These are phyloP conservation scores for Ustilago nuda DNA, from an alignment of 1,284 basidiomycete genomes.

Conservation along the genomic window DNA sequence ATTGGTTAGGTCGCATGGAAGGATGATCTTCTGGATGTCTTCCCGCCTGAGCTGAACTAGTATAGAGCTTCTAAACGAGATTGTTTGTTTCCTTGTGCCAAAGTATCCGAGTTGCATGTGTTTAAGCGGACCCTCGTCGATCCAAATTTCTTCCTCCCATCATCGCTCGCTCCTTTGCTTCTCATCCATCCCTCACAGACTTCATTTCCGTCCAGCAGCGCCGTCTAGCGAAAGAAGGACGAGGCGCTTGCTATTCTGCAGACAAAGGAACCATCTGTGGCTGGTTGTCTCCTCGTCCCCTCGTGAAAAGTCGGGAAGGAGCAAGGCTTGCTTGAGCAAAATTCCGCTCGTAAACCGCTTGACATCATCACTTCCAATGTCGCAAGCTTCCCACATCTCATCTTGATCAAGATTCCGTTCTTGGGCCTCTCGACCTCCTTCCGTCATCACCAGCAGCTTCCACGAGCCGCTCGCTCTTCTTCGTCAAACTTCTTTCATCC, in stretches of 20 bases:
- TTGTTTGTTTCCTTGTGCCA: background rate
- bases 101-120: conserved; percentile 2
- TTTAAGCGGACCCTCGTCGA: background rate
- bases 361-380: background rate
- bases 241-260: background rate
- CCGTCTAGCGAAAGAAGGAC: background rate
- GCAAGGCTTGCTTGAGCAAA: background rate
- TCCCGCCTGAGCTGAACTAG: background rate
- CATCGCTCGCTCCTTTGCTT: background rate
- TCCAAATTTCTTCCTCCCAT: background rate
- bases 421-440: background rate
- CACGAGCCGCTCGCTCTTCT: background rate
- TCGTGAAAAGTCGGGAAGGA: background rate
- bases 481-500: background rate
- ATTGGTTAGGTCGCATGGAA: background rate
- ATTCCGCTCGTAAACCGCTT: background rate
- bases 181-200: background rate
- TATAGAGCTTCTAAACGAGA: background rate
- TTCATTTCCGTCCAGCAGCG: conserved; percentile 2
- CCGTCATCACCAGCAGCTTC: background rate
- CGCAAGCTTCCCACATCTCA: background rate
- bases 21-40: background rate
- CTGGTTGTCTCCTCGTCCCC: background rate
- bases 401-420: background rate
- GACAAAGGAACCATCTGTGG: background rate